Evolutionary conservation across 768 basidiomycete species (phyloP).

Genomic region (Atractiella rhizophila): DNA sequence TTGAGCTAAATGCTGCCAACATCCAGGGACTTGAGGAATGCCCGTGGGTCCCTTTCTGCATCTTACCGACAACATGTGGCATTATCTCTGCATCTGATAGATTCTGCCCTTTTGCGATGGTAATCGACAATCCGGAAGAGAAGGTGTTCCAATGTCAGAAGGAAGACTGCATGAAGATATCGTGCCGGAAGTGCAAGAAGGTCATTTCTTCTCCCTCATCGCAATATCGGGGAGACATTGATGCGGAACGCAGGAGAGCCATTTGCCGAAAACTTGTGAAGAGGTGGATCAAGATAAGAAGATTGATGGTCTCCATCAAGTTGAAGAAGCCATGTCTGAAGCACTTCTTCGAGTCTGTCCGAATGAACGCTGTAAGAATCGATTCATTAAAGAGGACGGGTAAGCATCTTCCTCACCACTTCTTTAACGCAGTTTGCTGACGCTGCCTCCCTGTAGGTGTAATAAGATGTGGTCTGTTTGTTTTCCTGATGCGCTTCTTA

Average conservation of each 20-base stretch:
- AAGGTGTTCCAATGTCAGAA: slow-evolving; percentile 12
- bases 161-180: slow-evolving; percentile 9
- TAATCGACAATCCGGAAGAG: slow-evolving; percentile 14
- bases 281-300: slow-evolving; percentile 21
- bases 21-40: slow-evolving; percentile 8
- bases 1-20: slow-evolving; percentile 11
- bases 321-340: slow-evolving; percentile 26
- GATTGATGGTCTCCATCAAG: slow-evolving; percentile 19
- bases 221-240: not conserved
- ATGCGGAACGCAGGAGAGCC: slow-evolving; percentile 14
- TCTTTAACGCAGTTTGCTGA: too few species aligned
- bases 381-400: too few species aligned
- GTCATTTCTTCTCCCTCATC: not conserved
- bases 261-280: slow-evolving; percentile 23
- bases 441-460: too few species aligned
- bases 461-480: too few species aligned
- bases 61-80: not conserved
- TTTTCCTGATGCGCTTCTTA: too few species aligned
- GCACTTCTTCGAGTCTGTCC: too few species aligned
- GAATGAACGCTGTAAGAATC: too few species aligned
- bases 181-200: slow-evolving; percentile 15
- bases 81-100: not conserved
- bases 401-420: too few species aligned
- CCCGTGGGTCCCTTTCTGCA: not conserved
- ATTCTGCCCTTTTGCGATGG: slow-evolving; percentile 13